These are phyloP conservation scores for Fusarium sp. DNA, from an alignment of 2,329 filamentous ascomycete species.

Conservation along the genomic window DNA sequence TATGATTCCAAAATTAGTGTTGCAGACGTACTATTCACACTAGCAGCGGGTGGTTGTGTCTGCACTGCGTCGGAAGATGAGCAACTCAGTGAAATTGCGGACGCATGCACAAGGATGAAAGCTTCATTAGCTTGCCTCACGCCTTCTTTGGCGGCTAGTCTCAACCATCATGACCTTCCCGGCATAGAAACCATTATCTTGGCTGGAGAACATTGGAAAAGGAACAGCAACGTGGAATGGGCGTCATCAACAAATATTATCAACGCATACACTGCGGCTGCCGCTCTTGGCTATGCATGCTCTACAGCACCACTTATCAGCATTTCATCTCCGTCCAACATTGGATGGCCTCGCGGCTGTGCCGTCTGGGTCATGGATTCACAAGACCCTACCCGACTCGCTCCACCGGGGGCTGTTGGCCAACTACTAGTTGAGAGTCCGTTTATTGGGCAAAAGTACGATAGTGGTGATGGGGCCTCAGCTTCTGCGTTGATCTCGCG, in stretches of 20 bases:
- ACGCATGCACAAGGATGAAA: not conserved
- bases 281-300: conserved; percentile 10
- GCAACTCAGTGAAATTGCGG: not conserved
- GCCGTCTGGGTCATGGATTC: conserved; percentile 28
- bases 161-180: not conserved
- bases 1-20: not conserved
- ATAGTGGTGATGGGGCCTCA: not conserved
- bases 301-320: conserved; percentile 9
- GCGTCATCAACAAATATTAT: not conserved
- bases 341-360: conserved; percentile 27
- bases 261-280: conserved; percentile 3
- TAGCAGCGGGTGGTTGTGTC: conserved; percentile 1
- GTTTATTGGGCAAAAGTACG: not conserved
- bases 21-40: not conserved
- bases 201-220: not conserved
- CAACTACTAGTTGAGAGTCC: conserved; percentile 18
- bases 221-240: not conserved
- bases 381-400: conserved; percentile 16
- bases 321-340: not conserved
- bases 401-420: conserved; percentile 20
- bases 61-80: not conserved
- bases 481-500: not conserved
- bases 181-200: not conserved
- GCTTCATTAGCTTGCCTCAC: not conserved
- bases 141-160: not conserved